Evolutionary conservation across 495 filamentous ascomycete genomes (phyloP), one percentile per base, ranked within the genome.

Genomic region (Penicillium riverlandense): DNA sequence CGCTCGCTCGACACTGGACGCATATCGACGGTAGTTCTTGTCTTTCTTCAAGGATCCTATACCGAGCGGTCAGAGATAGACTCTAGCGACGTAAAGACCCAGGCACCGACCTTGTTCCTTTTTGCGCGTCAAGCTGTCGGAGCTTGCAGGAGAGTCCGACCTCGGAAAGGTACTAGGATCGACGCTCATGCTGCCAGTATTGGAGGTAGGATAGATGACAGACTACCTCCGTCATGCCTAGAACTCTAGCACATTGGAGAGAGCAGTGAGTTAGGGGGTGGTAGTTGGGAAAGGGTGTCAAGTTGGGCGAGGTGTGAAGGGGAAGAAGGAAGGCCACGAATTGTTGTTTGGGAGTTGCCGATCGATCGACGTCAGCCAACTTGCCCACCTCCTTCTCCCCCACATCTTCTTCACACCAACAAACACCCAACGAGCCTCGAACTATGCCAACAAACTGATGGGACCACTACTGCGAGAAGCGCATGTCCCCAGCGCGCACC

Each of bases 1-100:
- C 33, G 90, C 87, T 61, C 90, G 76, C 57, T 96, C 90, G 44
- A 99, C 82, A 40, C 80, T 82, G 33, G 84, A 84, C 16, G 88
- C 88, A 82, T 96, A 99, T 53, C 88, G 80, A 48, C 91, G 87
- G 58, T 88, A 94, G 51, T 79, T 77, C 66, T 95, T 96, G 67
- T 98, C 90, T 64, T 92, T 94, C 48, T 76, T 82, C 14, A 81
- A 70, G 36, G 72, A 61, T 35, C 88, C 88, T 88, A 40, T 12
- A 40, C 6, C 11, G n/a, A 43, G 33, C 11, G 30, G 13, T 16
- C 29, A 30, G 4, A 3, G 43, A 54, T 15, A 58, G 22, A 0
- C 22, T 6, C 22, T 22, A 22, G 22, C 22, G 2, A 22, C 6
- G 4, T 22, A 22, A 22, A 22, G 6, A 4, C 22, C 22, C 22